A percentile compares a stretch with the other conserved stretches of the same genome.
These are phyloP conservation scores for Uronychia setigera DNA, from an alignment of 73 alveolate species.

Conservation along the genomic window DNA sequence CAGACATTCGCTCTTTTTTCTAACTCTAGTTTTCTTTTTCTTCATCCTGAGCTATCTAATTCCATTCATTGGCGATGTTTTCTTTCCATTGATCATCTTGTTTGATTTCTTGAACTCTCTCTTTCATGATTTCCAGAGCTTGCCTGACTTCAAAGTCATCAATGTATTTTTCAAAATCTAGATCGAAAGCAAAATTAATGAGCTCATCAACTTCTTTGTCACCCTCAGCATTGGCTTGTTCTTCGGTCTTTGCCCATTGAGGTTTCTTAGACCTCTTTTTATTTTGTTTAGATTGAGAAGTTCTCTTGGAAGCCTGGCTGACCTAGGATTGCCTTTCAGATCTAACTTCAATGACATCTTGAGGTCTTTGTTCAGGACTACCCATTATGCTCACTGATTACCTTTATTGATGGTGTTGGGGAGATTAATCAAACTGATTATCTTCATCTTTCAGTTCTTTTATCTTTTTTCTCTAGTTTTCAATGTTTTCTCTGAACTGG, in stretches of 20 bases:
- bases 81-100: slow-evolving; percentile 68
- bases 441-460: slow-evolving; percentile 61
- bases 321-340: background rate
- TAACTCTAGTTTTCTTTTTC: slow-evolving; percentile 11
- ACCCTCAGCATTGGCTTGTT: slow-evolving; percentile 67
- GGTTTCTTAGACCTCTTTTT: slow-evolving; percentile 62
- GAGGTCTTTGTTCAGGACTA: slow-evolving; percentile 55
- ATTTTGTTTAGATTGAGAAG: background rate
- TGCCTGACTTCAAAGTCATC: slow-evolving; percentile 81
- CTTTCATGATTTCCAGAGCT: slow-evolving; percentile 79
- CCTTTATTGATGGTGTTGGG: too few species aligned
- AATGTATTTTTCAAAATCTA: slow-evolving; percentile 80
- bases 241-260: slow-evolving; percentile 80
- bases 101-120: slow-evolving; percentile 73
- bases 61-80: slow-evolving; percentile 57
- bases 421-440: slow-evolving; percentile 34
- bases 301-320: slow-evolving; percentile 21
- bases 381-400: slow-evolving; percentile 54
- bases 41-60: slow-evolving; percentile 42
- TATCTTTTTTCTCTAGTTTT: slow-evolving; percentile 52
- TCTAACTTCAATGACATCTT: slow-evolving; percentile 3
- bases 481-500: slow-evolving; percentile 37
- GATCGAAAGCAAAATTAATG: slow-evolving; percentile 72
- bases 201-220: slow-evolving; percentile 77
- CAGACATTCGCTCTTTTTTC: slow-evolving; percentile 18